Evolutionary conservation across 768 basidiomycete genomes (phyloP), one percentile per base, ranked within the genome.

Genomic region (Hydnum rufescens): DNA sequence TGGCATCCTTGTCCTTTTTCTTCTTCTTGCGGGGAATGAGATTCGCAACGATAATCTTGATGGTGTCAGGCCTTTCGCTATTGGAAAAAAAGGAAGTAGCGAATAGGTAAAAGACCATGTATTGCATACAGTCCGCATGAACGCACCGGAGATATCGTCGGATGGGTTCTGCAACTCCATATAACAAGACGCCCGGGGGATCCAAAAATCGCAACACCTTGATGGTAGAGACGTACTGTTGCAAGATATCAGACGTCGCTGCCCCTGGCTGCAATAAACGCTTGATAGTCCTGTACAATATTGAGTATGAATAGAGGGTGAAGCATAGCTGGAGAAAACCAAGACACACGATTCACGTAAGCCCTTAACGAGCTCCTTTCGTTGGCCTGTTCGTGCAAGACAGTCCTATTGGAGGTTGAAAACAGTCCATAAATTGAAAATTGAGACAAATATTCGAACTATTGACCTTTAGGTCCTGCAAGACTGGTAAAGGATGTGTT

Each of bases 191-290:
- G 0, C 92, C 92, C 0, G 80, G 84, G 2, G 92, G 88, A 64
- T 99, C 95, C 23, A 99, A 68, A 43, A 92, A 75, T 4, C 90
- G 76, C 16, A 99, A 68, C 61, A 85, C 89, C 56, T 82, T 80
- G 61, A 99, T 96, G 1, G 86, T 89, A 1, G 81, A 77, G 5
- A 97, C 85, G 64, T 99, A 99, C 70, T 85, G 82, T 0, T 76
- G 68, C 8, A 97, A 68, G 53, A 99, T 89, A 55, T 85, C 76
- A 60, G 82, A 84, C 0, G 95, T 99, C 57, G 90, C 90, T 3
- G 90, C 88, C 2, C 93, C 95, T 1, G 93, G 95, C 61, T 97
- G 92, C 4, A 99, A 76, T 1, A 99, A 73, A 3, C 95, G 82
- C 61, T 80, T 81, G 53, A 74, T 75, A 59, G 87, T 89, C 5